These are phyloP conservation scores for Coemansia javaensis DNA, from an alignment of 192 early-diverging fungal species.

Conservation along the genomic window DNA sequence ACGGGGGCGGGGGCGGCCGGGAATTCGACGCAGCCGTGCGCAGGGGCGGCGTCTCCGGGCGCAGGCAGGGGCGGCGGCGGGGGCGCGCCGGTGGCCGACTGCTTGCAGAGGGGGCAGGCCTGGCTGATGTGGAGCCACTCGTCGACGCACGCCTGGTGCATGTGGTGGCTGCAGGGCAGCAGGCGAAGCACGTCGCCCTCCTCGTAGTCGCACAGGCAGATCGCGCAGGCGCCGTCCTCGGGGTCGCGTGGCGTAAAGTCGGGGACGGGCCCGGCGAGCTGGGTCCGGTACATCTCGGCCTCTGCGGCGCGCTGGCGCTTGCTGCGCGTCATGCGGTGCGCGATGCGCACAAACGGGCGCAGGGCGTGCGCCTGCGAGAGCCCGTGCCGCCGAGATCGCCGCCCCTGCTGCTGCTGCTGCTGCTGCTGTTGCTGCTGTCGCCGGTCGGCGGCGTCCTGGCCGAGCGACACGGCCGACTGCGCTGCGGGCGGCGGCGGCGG, in stretches of 20 bases:
- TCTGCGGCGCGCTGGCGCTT: conserved; percentile 41
- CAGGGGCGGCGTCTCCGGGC: neutral
- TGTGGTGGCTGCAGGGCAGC: conserved; percentile 73
- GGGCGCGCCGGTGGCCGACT: conserved; percentile 18
- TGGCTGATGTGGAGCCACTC: conserved; percentile 75
- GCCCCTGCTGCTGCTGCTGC: no score
- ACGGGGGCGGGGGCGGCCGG: neutral
- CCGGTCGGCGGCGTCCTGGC: conserved; percentile 6
- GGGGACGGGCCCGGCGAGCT: conserved; percentile 32
- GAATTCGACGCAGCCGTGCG: neutral
- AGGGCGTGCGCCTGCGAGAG: conserved; percentile 27
- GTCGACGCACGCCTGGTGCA: conserved; percentile 77
- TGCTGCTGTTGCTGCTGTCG: no score
- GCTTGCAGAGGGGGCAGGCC: conserved; percentile 73
- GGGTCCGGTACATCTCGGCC: conserved; percentile 35
- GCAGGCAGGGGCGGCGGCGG: neutral
- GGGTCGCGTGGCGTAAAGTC: conserved; percentile 53
- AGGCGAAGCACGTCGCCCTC: conserved; percentile 68
- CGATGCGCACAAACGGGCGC: conserved; percentile 43
- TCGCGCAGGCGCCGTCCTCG: conserved; percentile 71
- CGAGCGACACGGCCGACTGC: conserved; percentile 31
- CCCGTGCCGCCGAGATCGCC: conserved; percentile 9
- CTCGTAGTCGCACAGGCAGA: conserved; percentile 74
- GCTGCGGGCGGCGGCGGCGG: no score
- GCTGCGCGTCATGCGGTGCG: conserved; percentile 35